phyloP scores from a whole-genome alignment of 495 filamentous ascomycete genomes.

The Aspergillus baeticus region DNA sequence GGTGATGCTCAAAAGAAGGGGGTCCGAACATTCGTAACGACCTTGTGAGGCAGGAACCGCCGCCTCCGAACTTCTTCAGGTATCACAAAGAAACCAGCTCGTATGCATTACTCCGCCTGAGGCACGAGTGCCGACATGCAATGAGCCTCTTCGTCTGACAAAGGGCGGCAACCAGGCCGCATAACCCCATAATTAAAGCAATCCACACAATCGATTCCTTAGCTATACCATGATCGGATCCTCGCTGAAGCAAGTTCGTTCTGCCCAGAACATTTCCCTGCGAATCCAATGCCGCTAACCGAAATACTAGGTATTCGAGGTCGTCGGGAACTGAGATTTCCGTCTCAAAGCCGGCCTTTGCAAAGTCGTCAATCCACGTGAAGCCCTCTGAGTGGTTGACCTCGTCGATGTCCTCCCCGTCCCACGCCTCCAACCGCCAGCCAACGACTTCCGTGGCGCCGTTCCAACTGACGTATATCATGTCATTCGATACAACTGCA shows the following conservation, averaged over 20 bases:
- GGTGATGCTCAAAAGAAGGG: too few species aligned
- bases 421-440: slow-evolving; percentile 38
- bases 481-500: slow-evolving; percentile 22
- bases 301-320: slow-evolving; percentile 12
- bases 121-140: not conserved
- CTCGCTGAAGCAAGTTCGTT: slow-evolving; percentile 18
- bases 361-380: slow-evolving; percentile 3
- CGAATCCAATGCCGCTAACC: slow-evolving; percentile 23
- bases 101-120: slow-evolving; percentile 15
- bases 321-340: slow-evolving; percentile 19
- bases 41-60: too few species aligned
- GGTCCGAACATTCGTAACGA: too few species aligned
- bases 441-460: slow-evolving; percentile 43
- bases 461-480: slow-evolving; percentile 45
- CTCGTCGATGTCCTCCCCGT: slow-evolving; percentile 9
- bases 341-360: slow-evolving; percentile 27
- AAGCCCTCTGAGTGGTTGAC: slow-evolving; percentile 8
- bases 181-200: slow-evolving; percentile 9
- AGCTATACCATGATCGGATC: slow-evolving; percentile 14
- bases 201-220: slow-evolving; percentile 10
- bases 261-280: slow-evolving; percentile 22
- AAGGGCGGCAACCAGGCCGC: slow-evolving; percentile 14
- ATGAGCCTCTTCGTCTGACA: slow-evolving; percentile 11
- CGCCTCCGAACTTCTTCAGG: too few species aligned
- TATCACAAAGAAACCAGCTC: slow-evolving; percentile 19